Conservation (phyloP, 1,284 basidiomycete genomes). For the Trichosporon coremiiforme region DNA sequence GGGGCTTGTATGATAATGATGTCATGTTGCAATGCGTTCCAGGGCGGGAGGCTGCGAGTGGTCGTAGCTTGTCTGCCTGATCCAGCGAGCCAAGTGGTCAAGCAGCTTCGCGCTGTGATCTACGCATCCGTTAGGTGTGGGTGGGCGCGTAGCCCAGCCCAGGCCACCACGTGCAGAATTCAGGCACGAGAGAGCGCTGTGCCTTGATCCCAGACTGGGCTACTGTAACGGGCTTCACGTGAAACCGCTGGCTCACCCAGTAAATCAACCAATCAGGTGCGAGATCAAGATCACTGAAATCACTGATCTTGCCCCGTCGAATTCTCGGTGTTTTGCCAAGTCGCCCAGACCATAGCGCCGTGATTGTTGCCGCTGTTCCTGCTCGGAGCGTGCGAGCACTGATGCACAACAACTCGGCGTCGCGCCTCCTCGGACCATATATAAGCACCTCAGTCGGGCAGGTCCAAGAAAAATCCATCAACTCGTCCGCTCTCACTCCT, state of each 20-base stretch:
- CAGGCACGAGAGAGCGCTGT: neutral
- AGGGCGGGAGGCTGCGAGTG: neutral
- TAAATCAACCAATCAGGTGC: conserved; percentile 1
- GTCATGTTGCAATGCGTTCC: no score
- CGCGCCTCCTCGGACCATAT: neutral
- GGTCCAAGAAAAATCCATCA: neutral
- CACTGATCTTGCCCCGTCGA: neutral
- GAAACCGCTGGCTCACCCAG: neutral
- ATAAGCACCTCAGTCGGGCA: conserved; percentile 1
- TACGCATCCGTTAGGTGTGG: no score
- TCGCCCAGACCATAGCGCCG: neutral
- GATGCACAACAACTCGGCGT: conserved; percentile 11
- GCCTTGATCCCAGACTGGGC: neutral
- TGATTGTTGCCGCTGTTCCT: neutral
- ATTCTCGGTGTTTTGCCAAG: neutral
- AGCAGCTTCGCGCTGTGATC: neutral
- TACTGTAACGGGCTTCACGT: neutral
- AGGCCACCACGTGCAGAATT: neutral
- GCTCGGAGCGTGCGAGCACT: conserved; percentile 7
- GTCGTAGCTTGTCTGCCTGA: neutral
- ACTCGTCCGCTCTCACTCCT: neutral
- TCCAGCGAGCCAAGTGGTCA: no score
- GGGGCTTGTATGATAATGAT: no score
- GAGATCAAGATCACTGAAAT: conserved; percentile 6
- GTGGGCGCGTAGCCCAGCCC: no score